These are phyloP conservation scores for Pseudotsuga menziesii DNA, from an alignment of 75 land plant genomes.

Conservation along the genomic window DNA sequence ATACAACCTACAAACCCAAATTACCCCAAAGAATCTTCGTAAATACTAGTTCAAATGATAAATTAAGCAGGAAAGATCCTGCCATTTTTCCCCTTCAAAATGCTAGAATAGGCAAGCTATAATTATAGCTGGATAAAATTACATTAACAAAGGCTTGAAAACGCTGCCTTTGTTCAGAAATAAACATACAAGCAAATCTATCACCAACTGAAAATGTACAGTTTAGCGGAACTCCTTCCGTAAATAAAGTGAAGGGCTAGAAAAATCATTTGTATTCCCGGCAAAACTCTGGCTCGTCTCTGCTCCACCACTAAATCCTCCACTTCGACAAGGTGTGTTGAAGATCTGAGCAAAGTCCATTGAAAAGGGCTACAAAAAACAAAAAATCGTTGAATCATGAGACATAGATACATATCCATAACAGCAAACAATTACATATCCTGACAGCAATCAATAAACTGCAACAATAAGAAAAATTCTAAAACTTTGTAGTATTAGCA, in stretches of 20 bases:
- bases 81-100: neutral
- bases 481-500: too few species aligned
- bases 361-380: slow-evolving; percentile 2
- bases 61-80: neutral
- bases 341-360: slow-evolving; percentile 3
- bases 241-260: slow-evolving; percentile 14
- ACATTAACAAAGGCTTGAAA: slow-evolving; percentile 8
- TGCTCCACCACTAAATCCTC: slow-evolving; percentile 5
- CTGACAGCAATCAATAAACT: too few species aligned
- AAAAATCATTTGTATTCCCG: slow-evolving; percentile 5
- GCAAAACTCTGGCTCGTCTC: slow-evolving; percentile 3
- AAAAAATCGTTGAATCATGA: neutral
- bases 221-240: slow-evolving; percentile 14
- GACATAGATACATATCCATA: neutral
- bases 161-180: slow-evolving; percentile 6
- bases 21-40: neutral
- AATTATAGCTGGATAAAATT: slow-evolving; percentile 11
- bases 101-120: neutral
- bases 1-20: neutral
- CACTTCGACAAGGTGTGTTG: slow-evolving; percentile 11
- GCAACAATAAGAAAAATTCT: too few species aligned
- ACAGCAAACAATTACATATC: too few species aligned
- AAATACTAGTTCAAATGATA: neutral
- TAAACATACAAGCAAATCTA: slow-evolving; percentile 3
- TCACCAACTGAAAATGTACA: neutral